phyloP scores from a whole-genome alignment of 2,329 filamentous ascomycete species.

The Fusarium praegraminearum region DNA sequence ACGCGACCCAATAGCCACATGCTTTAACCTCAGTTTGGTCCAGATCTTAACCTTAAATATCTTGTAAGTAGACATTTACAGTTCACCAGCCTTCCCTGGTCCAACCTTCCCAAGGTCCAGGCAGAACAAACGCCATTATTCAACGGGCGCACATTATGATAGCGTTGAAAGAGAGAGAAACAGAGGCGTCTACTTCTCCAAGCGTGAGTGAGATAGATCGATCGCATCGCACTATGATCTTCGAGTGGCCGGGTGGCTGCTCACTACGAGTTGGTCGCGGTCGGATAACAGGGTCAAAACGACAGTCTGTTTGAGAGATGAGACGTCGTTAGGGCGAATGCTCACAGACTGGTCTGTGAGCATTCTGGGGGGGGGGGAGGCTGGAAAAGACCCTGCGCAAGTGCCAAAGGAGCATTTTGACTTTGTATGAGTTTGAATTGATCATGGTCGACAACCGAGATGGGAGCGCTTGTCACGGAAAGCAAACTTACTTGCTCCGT shows the following conservation, averaged over 20 bases:
- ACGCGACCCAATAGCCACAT: constrained; percentile 2
- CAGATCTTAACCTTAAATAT: constrained; percentile 35
- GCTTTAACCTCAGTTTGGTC: constrained; percentile 21
- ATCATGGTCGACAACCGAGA: neutral
- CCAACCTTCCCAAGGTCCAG: neutral
- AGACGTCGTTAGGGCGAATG: constrained; percentile 25
- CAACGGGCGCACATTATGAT: neutral
- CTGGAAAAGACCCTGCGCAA: constrained; percentile 10
- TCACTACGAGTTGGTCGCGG: constrained; percentile 4
- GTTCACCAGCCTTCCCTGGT: constrained; percentile 9
- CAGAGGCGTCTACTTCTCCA: neutral
- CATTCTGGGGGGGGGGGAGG: constrained; percentile 7
- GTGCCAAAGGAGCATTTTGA: constrained; percentile 3
- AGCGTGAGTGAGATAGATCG: constrained; percentile 4
- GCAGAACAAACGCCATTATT: constrained; percentile 4
- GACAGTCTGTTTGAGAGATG: constrained; percentile 29
- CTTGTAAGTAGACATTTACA: constrained; percentile 5
- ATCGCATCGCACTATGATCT: neutral
- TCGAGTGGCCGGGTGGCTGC: constrained; percentile 25
- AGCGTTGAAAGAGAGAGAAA: neutral
- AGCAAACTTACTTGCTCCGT: neutral
- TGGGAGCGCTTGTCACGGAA: neutral
- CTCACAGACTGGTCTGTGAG: constrained; percentile 5
- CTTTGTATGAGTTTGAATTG: constrained; percentile 3
- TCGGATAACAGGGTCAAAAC: constrained; percentile 25